Conservation (phyloP, 305 asterid genomes). For the Salvia sclarea region DNA sequence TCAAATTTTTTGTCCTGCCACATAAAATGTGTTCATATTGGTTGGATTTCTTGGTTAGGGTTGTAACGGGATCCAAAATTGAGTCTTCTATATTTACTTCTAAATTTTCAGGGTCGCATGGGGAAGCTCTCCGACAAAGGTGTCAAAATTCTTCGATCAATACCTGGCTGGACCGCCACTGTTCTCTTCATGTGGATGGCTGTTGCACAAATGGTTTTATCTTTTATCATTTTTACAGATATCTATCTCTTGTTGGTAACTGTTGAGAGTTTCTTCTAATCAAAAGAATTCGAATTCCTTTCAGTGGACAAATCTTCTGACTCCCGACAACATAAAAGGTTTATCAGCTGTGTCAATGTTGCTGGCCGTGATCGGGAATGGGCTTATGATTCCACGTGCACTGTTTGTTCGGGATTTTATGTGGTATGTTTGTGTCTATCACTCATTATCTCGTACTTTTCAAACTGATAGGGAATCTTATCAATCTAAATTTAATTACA, state of each 20-base stretch:
- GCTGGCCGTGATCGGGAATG: conserved; percentile 94
- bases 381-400: conserved; percentile 95
- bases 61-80: not conserved
- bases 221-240: conserved; percentile 6
- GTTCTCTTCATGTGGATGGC: conserved; percentile 98
- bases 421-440: conserved; percentile 60
- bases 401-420: conserved; percentile 84
- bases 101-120: conserved; percentile 53
- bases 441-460: not conserved
- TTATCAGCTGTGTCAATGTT: conserved; percentile 88
- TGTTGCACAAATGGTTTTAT: conserved; percentile 73
- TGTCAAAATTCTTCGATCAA: conserved; percentile 56
- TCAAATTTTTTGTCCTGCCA: not conserved
- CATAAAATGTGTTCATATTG: conserved; percentile 12
- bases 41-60: conserved; percentile 9
- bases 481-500: not conserved
- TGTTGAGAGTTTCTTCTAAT: conserved; percentile 25
- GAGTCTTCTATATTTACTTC: conserved; percentile 20
- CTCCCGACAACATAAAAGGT: conserved; percentile 87
- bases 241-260: conserved; percentile 3
- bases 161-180: conserved; percentile 92
- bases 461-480: not conserved
- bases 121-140: conserved; percentile 75
- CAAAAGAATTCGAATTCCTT: conserved; percentile 10
- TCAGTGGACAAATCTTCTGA: conserved; percentile 91